These are phyloP conservation scores for Aspergillus pseudoviridinutans DNA, from an alignment of 2,329 filamentous ascomycete genomes.

Conservation along the genomic window DNA sequence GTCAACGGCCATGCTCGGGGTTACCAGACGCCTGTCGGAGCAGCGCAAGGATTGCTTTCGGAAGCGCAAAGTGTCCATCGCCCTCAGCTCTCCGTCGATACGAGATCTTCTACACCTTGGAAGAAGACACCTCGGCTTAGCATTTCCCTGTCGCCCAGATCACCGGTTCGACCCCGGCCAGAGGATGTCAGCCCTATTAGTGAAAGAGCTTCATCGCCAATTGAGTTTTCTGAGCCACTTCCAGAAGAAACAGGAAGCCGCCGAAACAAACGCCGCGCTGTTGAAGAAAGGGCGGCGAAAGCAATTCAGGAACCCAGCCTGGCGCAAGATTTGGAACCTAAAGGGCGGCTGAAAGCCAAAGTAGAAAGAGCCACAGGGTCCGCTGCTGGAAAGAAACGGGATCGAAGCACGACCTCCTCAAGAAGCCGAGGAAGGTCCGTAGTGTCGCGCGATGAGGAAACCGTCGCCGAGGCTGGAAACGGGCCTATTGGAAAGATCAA, in stretches of 20 bases:
- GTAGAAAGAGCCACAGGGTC: slow-evolving; percentile 22
- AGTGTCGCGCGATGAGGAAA: slow-evolving; percentile 32
- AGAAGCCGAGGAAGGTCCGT: slow-evolving; percentile 36
- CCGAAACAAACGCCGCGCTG: slow-evolving; percentile 14
- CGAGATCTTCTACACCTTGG: slow-evolving; percentile 43
- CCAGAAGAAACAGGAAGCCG: slow-evolving; percentile 20
- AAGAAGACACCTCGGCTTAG: slow-evolving; percentile 35
- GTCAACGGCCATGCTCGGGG: slow-evolving; percentile 18
- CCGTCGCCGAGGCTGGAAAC: slow-evolving; percentile 13
- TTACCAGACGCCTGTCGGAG: slow-evolving; percentile 26
- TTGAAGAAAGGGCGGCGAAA: slow-evolving; percentile 19
- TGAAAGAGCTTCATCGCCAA: slow-evolving; percentile 37
- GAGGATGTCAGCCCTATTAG: slow-evolving; percentile 46
- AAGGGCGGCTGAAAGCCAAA: slow-evolving; percentile 19
- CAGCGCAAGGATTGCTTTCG: slow-evolving; percentile 21
- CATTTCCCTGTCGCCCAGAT: slow-evolving; percentile 34
- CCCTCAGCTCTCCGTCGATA: slow-evolving; percentile 34
- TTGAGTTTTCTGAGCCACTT: slow-evolving; percentile 25
- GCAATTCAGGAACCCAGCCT: slow-evolving; percentile 18
- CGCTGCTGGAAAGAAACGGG: slow-evolving; percentile 25
- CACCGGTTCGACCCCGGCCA: slow-evolving; percentile 38
- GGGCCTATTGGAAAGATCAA: slow-evolving; percentile 25
- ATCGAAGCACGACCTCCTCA: slow-evolving; percentile 32
- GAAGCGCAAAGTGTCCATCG: slow-evolving; percentile 26
- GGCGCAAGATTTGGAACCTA: slow-evolving; percentile 13